Evolutionary conservation across 2,329 filamentous ascomycete species (phyloP).

Genomic region (Trichoderma guizhouense): DNA sequence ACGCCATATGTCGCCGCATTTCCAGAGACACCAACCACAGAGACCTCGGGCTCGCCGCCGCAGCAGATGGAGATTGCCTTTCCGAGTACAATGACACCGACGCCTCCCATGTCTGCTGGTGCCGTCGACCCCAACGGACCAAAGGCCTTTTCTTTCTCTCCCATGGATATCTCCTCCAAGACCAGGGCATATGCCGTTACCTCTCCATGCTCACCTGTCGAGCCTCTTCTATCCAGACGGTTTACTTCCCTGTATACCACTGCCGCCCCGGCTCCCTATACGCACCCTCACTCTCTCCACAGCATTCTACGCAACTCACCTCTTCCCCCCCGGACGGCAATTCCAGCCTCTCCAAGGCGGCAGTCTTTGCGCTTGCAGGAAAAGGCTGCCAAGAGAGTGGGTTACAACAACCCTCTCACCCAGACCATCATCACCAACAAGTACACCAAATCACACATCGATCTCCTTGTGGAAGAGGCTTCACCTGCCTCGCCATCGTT

Average conservation of each 20-base stretch:
- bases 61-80: slow-evolving; percentile 45
- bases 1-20: slow-evolving; percentile 46
- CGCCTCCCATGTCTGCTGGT: slow-evolving; percentile 55
- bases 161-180: slow-evolving; percentile 27
- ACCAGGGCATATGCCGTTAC: neutral
- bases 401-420: slow-evolving; percentile 60
- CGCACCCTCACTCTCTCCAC: slow-evolving; percentile 55
- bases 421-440: slow-evolving; percentile 62
- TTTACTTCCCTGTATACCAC: slow-evolving; percentile 16
- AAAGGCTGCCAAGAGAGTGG: slow-evolving; percentile 54
- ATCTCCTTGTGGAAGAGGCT: slow-evolving; percentile 56
- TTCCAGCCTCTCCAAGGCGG: slow-evolving; percentile 52
- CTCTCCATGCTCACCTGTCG: slow-evolving; percentile 18
- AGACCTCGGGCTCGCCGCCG: slow-evolving; percentile 47
- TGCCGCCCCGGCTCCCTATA: slow-evolving; percentile 49
- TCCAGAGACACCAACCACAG: slow-evolving; percentile 54
- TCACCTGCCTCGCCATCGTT: slow-evolving; percentile 44
- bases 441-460: slow-evolving; percentile 62
- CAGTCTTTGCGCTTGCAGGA: slow-evolving; percentile 54
- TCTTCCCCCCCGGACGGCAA: slow-evolving; percentile 50
- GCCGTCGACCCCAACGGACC: slow-evolving; percentile 42
- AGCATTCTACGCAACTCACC: slow-evolving; percentile 67
- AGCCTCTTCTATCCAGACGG: slow-evolving; percentile 21
- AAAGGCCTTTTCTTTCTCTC: slow-evolving; percentile 45
- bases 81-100: slow-evolving; percentile 58